Conservation (phyloP, 2,329 filamentous ascomycete species). For the Nothophoma quercina region DNA sequence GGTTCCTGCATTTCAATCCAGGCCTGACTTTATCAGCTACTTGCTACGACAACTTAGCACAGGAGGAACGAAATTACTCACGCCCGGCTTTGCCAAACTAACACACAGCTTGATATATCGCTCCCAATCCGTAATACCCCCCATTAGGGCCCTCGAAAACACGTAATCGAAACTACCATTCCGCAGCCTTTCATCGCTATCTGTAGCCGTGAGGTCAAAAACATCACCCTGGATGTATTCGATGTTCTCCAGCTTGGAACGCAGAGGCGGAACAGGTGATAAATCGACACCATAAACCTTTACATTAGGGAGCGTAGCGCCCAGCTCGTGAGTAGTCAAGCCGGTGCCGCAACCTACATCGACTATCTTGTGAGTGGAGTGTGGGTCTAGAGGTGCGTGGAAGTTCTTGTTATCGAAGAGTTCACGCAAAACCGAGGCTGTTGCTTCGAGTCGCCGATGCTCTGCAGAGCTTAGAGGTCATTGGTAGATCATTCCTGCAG, state of each 20-base stretch:
- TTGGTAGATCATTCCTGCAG: too few relatives aligned
- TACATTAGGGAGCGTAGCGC: conserved; percentile 10
- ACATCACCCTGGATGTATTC: conserved; percentile 43
- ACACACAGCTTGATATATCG: conserved; percentile 39
- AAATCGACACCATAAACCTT: conserved; percentile 28
- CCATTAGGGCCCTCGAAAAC: conserved; percentile 59
- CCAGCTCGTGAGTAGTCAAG: conserved; percentile 17
- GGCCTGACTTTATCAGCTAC: conserved; percentile 35
- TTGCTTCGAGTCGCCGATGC: too few relatives aligned
- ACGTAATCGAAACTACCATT: too few relatives aligned
- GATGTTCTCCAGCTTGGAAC: conserved; percentile 15
- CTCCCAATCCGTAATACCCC: conserved; percentile 61
- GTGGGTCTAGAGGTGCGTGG: conserved; percentile 14
- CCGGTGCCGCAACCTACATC: conserved; percentile 28
- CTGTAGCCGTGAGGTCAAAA: too few relatives aligned
- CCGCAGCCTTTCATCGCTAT: too few relatives aligned
- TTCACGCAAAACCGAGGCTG: too few relatives aligned
- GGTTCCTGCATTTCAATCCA: background rate
- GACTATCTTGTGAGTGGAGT: conserved; percentile 11
- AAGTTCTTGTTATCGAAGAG: background rate
- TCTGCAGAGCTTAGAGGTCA: too few relatives aligned
- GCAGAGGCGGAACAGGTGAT: conserved; percentile 27
- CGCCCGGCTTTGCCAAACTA: conserved; percentile 53
- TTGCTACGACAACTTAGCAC: conserved; percentile 48
- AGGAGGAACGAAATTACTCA: too few relatives aligned